Percentiles rank a stretch among this genome's conserved stretches.
phyloP scores from a whole-genome alignment of 108 stramenopile species.

The Asterionellopsis glacialis region DNA sequence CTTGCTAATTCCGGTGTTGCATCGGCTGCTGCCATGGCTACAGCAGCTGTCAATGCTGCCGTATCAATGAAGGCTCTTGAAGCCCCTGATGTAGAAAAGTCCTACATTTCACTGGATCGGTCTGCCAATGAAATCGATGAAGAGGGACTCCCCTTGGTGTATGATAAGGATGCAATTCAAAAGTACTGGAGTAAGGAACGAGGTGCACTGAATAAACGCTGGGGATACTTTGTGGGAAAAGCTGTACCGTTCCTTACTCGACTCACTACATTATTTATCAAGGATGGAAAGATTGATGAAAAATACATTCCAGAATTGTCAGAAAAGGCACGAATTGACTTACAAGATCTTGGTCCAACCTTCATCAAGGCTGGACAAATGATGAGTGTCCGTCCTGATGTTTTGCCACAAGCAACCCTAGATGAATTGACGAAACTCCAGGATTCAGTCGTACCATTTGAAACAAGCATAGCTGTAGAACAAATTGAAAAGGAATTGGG shows the following conservation, averaged over 20 bases:
- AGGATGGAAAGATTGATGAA: conserved; percentile 81
- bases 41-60: conserved; percentile 88
- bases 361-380: conserved; percentile 80
- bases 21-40: conserved; percentile 81
- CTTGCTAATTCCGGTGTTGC: conserved; percentile 68
- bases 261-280: conserved; percentile 69
- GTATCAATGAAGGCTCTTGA: conserved; percentile 79
- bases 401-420: conserved; percentile 83
- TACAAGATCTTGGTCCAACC: conserved; percentile 93
- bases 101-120: conserved; percentile 67
- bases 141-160: conserved; percentile 89
- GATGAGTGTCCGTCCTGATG: conserved; percentile 91
- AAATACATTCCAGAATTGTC: conserved; percentile 76
- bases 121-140: conserved; percentile 52
- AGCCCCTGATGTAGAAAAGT: conserved; percentile 70
- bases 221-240: conserved; percentile 88
- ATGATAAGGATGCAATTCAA: conserved; percentile 89
- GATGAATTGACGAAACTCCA: conserved; percentile 87
- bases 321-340: conserved; percentile 77
- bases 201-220: conserved; percentile 81
- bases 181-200: conserved; percentile 87
- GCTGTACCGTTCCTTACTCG: conserved; percentile 85
- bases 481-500: conserved; percentile 83
- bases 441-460: conserved; percentile 88
- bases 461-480: conserved; percentile 69